Percentiles rank a stretch among this genome's conserved stretches.
These are phyloP conservation scores for Spinellus fusiger DNA, from an alignment of 192 early-diverging fungal species.

Conservation along the genomic window DNA sequence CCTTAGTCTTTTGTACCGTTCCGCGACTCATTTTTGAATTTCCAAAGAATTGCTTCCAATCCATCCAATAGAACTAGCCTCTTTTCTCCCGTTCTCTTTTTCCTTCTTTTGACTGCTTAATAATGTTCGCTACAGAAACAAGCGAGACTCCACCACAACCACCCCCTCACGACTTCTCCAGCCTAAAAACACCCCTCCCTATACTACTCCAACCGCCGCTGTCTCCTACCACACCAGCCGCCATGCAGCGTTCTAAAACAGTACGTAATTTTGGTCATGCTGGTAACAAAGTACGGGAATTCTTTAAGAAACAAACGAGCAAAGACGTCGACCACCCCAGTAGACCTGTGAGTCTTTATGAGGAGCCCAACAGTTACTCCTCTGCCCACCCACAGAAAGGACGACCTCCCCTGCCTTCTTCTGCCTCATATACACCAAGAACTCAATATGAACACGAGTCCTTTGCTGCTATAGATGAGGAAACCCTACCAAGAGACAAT, in stretches of 20 bases:
- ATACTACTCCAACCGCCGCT: no score
- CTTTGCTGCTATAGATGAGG: no score
- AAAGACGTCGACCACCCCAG: background rate
- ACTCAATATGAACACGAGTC: background rate
- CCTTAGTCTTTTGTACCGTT: no score
- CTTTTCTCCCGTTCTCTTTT: no score
- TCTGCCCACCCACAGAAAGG: background rate
- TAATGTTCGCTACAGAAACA: no score
- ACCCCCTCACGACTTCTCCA: background rate
- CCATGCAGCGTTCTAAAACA: slow-evolving; percentile 26
- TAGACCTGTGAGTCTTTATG: background rate
- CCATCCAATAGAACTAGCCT: no score
- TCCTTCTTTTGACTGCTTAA: no score
- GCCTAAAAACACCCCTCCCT: background rate
- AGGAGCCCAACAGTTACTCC: background rate
- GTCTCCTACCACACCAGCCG: slow-evolving; percentile 2
- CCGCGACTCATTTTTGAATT: no score
- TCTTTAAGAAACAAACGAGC: slow-evolving; percentile 17
- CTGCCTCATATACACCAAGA: slow-evolving; percentile 4
- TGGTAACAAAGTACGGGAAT: slow-evolving; percentile 19
- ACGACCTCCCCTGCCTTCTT: background rate
- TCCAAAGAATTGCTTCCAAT: no score
- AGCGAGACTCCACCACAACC: background rate
- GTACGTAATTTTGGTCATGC: slow-evolving; percentile 23
- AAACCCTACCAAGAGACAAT: no score